Evolutionary conservation across 2,329 filamentous ascomycete genomes (phyloP), one percentile per base, ranked within the genome.

Genomic region (Escovopsis weberi): DNA sequence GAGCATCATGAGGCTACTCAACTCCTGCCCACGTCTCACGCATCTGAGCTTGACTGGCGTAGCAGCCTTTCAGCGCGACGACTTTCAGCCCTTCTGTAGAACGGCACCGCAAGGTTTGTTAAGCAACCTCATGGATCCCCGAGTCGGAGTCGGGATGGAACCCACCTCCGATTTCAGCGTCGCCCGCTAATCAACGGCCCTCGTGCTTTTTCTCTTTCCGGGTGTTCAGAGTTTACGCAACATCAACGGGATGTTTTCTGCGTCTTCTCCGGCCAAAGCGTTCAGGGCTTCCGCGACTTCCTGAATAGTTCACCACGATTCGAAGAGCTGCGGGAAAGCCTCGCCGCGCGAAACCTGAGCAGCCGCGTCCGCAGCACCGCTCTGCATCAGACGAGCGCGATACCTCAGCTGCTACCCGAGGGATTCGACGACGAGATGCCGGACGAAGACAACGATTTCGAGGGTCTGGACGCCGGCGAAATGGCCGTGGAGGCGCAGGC

Each of bases 191-290:
- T 47, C 19, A 10, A 11, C 3, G 28, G 28, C 28, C 28, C 11
- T 9, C 11, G 4, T 32, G 8, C 28, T 32, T 32, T 11, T 9
- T 7, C 7, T 9, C 28, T 32, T 32, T 30, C 28, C 28, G 10
- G 15, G 23, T 23, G 26, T n/a, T 4, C 43, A 79, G 91, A 96
- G 61, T 98, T 98, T 59, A 96, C 88, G 15, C 83, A 89, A 38
- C 87, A 95, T 56, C 91, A 98, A 60, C 79, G 91, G 48, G 82
- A 89, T 41, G 86, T 96, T 7, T 98, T 98, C 59, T 98, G 91
- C 56, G 91, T 98, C 42, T 98, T 98, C 61, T 95, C 88, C 2
- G 89, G 91, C 6, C 73, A 76, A 26, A 88, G 88, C 43, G 89
- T 98, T 2, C 68, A 69, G 36, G 75, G 76, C 35, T 75, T 98